Base-by-base conservation (phyloP, 768 basidiomycete species). In the Mycena galericulata region DNA sequence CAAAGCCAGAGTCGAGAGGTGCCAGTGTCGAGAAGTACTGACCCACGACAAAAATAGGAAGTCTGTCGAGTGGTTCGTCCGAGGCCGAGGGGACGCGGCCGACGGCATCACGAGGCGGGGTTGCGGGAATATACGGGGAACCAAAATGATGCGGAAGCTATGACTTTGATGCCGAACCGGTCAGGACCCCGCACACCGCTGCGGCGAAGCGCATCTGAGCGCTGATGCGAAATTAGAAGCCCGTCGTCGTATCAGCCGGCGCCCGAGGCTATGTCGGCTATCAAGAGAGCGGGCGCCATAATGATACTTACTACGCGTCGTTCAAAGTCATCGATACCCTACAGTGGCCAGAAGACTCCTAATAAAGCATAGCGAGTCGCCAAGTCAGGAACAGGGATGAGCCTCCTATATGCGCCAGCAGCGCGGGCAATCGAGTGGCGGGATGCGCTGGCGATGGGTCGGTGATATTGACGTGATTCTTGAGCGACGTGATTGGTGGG, bases 191-290 rank as follows among this genome's bases (percentile, higher is more conserved):
- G 53, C 45, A 20, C 66, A 67, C 66, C 66, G 53, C 53, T 61
- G 51, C 53, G 53, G 59, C 54, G 66, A 67, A 67, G 59, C 46
- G 66, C 58, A 55, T 18, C 32, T 54, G 56, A 53, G 51, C 65
- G 65, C 58, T 67, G 65, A 67, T 67, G 65, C 65, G 65, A 67
- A 66, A 67, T 60, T 54, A 61, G 65, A 67, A 67, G 51, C 9
- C 29, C 55, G 55, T n/a, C 64, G 56, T 51, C 38, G 47, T 40
- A 66, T 66, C 57, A 34, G 40, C 50, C 64, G 65, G 24, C 54
- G 65, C 49, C 34, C 63, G 47, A 57, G 54, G 54, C 26, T 65
- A 57, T 57, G 63, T 58, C 59, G 66, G 66, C 66, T 55, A 67
- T 67, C 66, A 67, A 5, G 36, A 53, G 59, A n/a, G 46, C 43